A percentile compares a stretch with the other conserved stretches of the same genome.
Evolutionary conservation across 2,329 filamentous ascomycete genomes (phyloP).

Genomic region (Aspergillus sp.): DNA sequence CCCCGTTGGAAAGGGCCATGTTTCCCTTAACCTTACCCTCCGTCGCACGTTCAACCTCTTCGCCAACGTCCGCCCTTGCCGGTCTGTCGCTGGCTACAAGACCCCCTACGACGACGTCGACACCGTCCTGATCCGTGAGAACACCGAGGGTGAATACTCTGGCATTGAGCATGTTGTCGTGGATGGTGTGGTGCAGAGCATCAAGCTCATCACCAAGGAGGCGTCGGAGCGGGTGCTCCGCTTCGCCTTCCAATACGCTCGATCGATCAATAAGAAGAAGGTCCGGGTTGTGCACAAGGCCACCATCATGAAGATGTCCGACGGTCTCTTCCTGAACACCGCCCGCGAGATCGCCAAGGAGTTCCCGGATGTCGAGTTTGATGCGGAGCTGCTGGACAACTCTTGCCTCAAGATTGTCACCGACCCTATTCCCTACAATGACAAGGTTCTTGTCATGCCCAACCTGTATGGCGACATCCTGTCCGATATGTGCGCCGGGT

Average conservation of each 20-base stretch:
- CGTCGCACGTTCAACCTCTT: conserved; percentile 99
- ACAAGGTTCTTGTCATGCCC: conserved; percentile 95
- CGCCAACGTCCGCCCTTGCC: conserved; percentile 96
- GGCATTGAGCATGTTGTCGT: conserved; percentile 98
- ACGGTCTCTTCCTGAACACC: conserved; percentile 91
- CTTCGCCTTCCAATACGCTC: conserved; percentile 96
- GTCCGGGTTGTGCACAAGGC: conserved; percentile 98
- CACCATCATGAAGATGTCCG: conserved; percentile 99
- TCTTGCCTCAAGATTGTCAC: conserved; percentile 98
- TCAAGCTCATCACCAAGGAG: conserved; percentile 96
- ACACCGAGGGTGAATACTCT: conserved; percentile 99
- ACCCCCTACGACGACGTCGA: conserved; percentile 96
- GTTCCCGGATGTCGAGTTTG: conserved; percentile 91
- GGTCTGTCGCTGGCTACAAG: conserved; percentile 94
- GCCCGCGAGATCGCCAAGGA: conserved; percentile 84
- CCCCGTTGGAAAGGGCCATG: conserved; percentile 95
- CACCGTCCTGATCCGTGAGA: conserved; percentile 96
- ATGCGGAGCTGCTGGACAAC: conserved; percentile 97
- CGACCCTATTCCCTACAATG: conserved; percentile 92
- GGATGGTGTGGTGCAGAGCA: conserved; percentile 95
- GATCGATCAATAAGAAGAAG: conserved; percentile 89
- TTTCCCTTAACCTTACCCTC: conserved; percentile 96
- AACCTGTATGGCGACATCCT: conserved; percentile 99
- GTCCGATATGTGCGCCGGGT: conserved; percentile 97
- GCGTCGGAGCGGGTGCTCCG: conserved; percentile 91